A percentile compares a stretch with the other conserved stretches of the same genome.
Evolutionary conservation across 2,329 filamentous ascomycete species (phyloP).

Genomic region (Aspergillus sojae): DNA sequence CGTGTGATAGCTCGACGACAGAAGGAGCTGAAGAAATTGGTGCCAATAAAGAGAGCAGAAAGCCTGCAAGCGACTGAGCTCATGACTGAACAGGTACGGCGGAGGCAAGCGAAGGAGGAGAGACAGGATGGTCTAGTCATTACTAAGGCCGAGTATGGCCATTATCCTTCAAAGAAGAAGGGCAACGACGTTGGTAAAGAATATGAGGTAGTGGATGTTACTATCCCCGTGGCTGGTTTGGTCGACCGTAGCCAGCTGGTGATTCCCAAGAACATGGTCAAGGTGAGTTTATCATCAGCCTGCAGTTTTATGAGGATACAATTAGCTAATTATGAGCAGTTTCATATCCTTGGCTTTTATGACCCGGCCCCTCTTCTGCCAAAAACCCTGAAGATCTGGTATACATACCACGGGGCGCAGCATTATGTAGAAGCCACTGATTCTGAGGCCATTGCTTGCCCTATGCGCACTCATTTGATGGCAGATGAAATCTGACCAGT

Average conservation of each 20-base stretch:
- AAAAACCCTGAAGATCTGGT: slow-evolving; percentile 46
- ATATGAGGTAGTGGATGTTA: slow-evolving; percentile 41
- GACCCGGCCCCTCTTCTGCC: slow-evolving; percentile 46
- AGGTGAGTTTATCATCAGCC: slow-evolving; percentile 29
- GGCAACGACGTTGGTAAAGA: slow-evolving; percentile 24
- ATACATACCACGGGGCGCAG: slow-evolving; percentile 41
- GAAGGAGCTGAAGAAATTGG: slow-evolving; percentile 38
- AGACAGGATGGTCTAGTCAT: slow-evolving; percentile 42
- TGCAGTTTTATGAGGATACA: background rate
- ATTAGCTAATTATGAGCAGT: slow-evolving; percentile 33
- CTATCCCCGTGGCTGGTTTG: slow-evolving; percentile 47
- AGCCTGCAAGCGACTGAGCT: slow-evolving; percentile 43
- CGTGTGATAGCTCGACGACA: slow-evolving; percentile 38
- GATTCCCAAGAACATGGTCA: slow-evolving; percentile 38
- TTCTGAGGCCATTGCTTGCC: slow-evolving; percentile 40
- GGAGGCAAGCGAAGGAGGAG: slow-evolving; percentile 41
- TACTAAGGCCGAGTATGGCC: slow-evolving; percentile 45
- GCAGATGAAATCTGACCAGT: background rate
- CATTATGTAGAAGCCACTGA: slow-evolving; percentile 44
- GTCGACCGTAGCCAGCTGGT: slow-evolving; percentile 46
- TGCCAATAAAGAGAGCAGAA: slow-evolving; percentile 40
- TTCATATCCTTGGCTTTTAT: slow-evolving; percentile 47
- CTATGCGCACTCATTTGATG: slow-evolving; percentile 42
- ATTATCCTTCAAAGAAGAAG: slow-evolving; percentile 34
- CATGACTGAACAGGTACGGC: slow-evolving; percentile 43